Base-by-base conservation (phyloP, 2,329 filamentous ascomycete species). In the Acarospora socialis region DNA sequence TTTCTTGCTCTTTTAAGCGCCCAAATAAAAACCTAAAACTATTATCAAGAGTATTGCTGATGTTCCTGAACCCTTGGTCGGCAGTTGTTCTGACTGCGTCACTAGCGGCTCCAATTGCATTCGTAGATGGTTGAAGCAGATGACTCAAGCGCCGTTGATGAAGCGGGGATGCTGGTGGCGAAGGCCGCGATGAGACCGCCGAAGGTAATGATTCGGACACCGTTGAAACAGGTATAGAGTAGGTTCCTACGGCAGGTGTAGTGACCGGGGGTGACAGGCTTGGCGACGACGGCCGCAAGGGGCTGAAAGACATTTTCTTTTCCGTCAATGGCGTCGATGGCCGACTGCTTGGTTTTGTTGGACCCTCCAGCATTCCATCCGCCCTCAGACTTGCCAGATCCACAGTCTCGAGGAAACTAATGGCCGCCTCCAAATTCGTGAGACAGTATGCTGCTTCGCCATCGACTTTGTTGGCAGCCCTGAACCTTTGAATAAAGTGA, bases 401-500 rank as follows among this genome's bases (percentile, higher is more conserved):
- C 17, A 98, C 90, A 1, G 86, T 95, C 48, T 95, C 81, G 9
- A 98, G 62, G 48, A 98, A 98, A 32, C 80, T 86, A 34, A 95
- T 83, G 36, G 87, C 81, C 12, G 90, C 90, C 55, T 98, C 90
- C 1, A 98, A 68, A 44, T 93, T 98, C 23, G 92, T 94, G 35
- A 98, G 63, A 49, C 90, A 95, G 54, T 98, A 98, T 1, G 90
- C 86, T 8, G 86, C 80, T 56, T 98, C 90, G 10, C 90, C 90
- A 35, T 92, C 83, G 21, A 95, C 70, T 47, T 87, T 93, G 41
- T 66, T 76, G 32, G 81, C 73, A 52, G 82, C 81, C 34, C 90
- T 74, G 52, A 98, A 98, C 39, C 80, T 66, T 51, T 95, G 86
- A 43, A 95, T 84, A 52, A 95, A 98, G 45, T 80, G 74, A n/a